Conservation (phyloP, 257 asterid species). For the Craterostigma plantagineum region DNA sequence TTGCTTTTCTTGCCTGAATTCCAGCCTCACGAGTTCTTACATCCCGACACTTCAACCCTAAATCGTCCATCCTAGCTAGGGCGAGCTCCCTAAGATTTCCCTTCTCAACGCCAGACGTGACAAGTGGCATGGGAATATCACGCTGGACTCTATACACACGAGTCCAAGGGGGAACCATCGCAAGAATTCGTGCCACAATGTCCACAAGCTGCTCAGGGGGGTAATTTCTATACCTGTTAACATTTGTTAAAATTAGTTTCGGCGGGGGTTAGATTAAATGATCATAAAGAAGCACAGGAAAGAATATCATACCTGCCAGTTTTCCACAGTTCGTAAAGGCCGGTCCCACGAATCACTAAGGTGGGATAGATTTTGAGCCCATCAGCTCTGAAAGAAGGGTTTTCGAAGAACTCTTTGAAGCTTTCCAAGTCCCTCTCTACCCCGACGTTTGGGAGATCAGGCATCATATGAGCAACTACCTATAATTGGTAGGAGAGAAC, state of each 20-base stretch:
- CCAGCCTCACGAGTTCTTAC: conserved; percentile 99
- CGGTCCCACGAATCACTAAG: conserved; percentile 95
- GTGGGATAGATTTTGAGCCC: conserved; percentile 98
- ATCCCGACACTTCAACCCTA: conserved; percentile 97
- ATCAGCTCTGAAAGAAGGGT: conserved; percentile 85
- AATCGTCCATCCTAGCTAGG: conserved; percentile 93
- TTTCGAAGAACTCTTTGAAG: conserved; percentile 92
- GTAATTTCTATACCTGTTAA: conserved; percentile 70
- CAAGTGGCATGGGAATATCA: conserved; percentile 98
- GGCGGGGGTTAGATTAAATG: conserved; percentile 7
- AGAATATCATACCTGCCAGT: conserved; percentile 57
- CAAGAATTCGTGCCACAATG: conserved; percentile 87
- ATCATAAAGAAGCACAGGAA: not conserved
- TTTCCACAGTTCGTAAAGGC: conserved; percentile 98
- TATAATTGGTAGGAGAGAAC: conserved; percentile 12
- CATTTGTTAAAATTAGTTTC: conserved; percentile 6
- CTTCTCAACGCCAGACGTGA: conserved; percentile 96
- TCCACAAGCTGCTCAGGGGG: conserved; percentile 99
- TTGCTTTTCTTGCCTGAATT: conserved; percentile 54
- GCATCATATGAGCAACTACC: conserved; percentile 99
- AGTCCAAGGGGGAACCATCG: conserved; percentile 98
- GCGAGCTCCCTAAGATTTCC: conserved; percentile 98
- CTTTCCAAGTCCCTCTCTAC: conserved; percentile 96
- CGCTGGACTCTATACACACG: conserved; percentile 98
- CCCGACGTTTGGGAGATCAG: conserved; percentile 99